A percentile compares a stretch with the other conserved stretches of the same genome.
Conservation (phyloP, 768 basidiomycete species). For the Lentinula edodes region DNA sequence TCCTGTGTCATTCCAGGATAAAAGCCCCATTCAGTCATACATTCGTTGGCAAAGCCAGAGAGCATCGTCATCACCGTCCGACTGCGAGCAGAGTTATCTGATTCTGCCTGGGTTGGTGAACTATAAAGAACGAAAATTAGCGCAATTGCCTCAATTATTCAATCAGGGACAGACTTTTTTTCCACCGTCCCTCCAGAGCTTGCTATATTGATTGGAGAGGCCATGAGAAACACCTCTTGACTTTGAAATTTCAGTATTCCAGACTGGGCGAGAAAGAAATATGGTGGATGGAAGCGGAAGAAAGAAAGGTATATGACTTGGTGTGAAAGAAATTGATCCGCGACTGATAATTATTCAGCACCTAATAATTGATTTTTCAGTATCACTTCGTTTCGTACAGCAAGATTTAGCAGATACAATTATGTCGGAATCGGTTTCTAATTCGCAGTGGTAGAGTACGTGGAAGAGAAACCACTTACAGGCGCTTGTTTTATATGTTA, state of each 20-base stretch:
- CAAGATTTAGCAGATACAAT: too few relatives aligned
- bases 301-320: not conserved
- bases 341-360: not conserved
- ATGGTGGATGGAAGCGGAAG: not conserved
- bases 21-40: not conserved
- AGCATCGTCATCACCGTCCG: not conserved
- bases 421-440: too few relatives aligned
- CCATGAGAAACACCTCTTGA: not conserved
- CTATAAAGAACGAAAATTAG: not conserved
- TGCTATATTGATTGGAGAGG: not conserved
- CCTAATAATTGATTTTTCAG: not conserved
- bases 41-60: not conserved
- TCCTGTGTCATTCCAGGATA: not conserved
- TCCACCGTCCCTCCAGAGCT: not conserved
- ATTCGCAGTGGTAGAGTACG: too few relatives aligned
- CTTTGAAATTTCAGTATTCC: not conserved
- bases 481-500: too few relatives aligned
- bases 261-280: not conserved
- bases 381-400: not conserved
- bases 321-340: not conserved
- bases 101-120: not conserved
- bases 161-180: not conserved
- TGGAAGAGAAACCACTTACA: too few relatives aligned
- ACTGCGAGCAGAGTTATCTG: not conserved
- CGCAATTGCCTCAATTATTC: not conserved